Percentiles rank a stretch among this genome's conserved stretches.
phyloP scores from a whole-genome alignment of 2,329 filamentous ascomycete genomes.

The Kalaharituber pfeilii region DNA sequence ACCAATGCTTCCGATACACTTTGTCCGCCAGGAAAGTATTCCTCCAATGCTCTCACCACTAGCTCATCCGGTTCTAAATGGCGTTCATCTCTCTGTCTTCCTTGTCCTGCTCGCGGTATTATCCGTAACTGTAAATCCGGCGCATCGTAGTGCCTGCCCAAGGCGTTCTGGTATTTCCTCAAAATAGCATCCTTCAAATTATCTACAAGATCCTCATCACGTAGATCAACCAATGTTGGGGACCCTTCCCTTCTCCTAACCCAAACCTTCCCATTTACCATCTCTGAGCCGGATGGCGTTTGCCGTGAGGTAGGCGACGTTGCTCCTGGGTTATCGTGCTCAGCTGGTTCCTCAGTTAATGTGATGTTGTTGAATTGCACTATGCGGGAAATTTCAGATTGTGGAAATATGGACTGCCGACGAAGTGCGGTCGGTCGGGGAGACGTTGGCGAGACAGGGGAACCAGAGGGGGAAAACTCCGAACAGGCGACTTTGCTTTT shows the following conservation, averaged over 20 bases:
- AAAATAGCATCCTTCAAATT: constrained; percentile 86
- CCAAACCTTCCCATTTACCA: constrained; percentile 68
- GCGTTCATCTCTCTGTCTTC: constrained; percentile 37
- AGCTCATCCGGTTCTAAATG: constrained; percentile 70
- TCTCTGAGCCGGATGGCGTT: constrained; percentile 2
- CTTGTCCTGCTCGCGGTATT: constrained; percentile 42
- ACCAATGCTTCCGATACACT: constrained; percentile 73
- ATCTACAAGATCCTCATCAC: constrained; percentile 81
- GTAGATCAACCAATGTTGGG: constrained; percentile 68
- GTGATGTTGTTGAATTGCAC: neutral
- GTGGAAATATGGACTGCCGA: constrained; percentile 13
- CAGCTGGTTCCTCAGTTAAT: neutral
- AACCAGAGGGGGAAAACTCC: neutral
- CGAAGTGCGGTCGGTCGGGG: neutral
- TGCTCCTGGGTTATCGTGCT: neutral
- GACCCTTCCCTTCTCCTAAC: constrained; percentile 75
- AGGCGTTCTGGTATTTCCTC: constrained; percentile 81
- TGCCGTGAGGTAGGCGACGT: neutral
- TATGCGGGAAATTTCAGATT: constrained; percentile 11
- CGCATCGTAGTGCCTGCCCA: constrained; percentile 74
- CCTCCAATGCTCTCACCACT: constrained; percentile 59
- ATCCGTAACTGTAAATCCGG: constrained; percentile 76
- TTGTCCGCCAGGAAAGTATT: constrained; percentile 74
- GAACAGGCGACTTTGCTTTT: neutral
- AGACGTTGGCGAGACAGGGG: neutral